Percentiles rank a stretch among this genome's conserved stretches.
Conservation (phyloP, 2,329 filamentous ascomycete genomes). For the Acarospora socialis region DNA sequence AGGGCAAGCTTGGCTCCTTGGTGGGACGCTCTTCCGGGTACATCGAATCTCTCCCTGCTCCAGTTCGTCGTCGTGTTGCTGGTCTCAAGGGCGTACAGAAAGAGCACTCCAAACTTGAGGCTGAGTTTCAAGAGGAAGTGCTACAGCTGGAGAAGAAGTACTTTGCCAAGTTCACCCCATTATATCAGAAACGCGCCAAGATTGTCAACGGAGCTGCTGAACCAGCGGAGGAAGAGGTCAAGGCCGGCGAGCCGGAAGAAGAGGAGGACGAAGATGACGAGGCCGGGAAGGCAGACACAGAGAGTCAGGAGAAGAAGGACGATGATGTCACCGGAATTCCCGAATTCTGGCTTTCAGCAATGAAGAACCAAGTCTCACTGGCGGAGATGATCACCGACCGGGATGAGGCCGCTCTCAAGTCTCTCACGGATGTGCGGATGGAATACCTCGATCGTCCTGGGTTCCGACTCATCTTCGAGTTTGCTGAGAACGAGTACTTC, state of each 20-base stretch:
- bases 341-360: constrained; percentile 98
- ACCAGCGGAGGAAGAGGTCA: constrained; percentile 74
- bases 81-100: constrained; percentile 97
- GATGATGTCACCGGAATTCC: constrained; percentile 65
- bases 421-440: constrained; percentile 88
- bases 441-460: constrained; percentile 97
- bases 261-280: constrained; percentile 51
- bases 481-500: constrained; percentile 90
- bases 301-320: constrained; percentile 36
- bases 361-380: constrained; percentile 98
- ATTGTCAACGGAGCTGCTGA: constrained; percentile 82
- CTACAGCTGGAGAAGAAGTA: constrained; percentile 98
- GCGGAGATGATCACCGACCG: constrained; percentile 98
- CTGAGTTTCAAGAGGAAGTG: constrained; percentile 96
- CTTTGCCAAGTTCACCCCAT: constrained; percentile 93
- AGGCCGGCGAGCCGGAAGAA: constrained; percentile 68
- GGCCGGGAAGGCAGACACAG: constrained; percentile 39
- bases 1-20: constrained; percentile 84
- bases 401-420: constrained; percentile 85
- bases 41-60: constrained; percentile 82
- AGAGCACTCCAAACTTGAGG: constrained; percentile 95
- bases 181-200: constrained; percentile 86
- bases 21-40: constrained; percentile 94
- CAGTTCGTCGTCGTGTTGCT: constrained; percentile 82
- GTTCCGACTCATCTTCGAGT: constrained; percentile 97